Evolutionary conservation across 768 basidiomycete species (phyloP).

Genomic region (Boletus vinaceobasis): DNA sequence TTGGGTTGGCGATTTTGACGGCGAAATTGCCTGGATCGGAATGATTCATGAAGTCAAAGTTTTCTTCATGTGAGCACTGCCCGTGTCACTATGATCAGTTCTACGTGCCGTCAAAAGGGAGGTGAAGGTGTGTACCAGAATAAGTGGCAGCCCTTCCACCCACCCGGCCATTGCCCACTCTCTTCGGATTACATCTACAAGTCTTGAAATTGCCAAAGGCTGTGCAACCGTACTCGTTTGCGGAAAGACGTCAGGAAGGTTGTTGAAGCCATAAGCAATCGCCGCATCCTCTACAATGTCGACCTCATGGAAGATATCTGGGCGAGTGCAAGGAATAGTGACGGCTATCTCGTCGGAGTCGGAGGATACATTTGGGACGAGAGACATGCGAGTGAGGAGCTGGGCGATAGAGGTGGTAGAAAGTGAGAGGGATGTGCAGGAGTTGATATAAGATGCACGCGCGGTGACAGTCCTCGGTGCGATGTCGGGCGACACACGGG

Average conservation of each 20-base stretch:
- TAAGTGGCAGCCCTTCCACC: slow-evolving; percentile 92
- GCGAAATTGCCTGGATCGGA: slow-evolving; percentile 76
- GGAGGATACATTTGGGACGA: slow-evolving; percentile 49
- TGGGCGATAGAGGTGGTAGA: slow-evolving; percentile 59
- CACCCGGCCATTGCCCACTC: slow-evolving; percentile 97
- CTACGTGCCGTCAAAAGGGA: background rate
- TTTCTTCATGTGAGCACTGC: slow-evolving; percentile 98
- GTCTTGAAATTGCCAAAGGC: slow-evolving; percentile 82
- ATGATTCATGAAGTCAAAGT: slow-evolving; percentile 91
- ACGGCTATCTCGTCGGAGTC: slow-evolving; percentile 67
- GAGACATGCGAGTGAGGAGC: slow-evolving; percentile 83
- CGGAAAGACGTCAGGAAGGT: slow-evolving; percentile 89
- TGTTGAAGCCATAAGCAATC: slow-evolving; percentile 97
- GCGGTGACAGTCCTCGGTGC: slow-evolving; percentile 67
- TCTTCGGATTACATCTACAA: slow-evolving; percentile 80
- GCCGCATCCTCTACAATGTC: slow-evolving; percentile 99
- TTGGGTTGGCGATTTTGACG: slow-evolving; percentile 93
- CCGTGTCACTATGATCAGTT: slow-evolving; percentile 3
- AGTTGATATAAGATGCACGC: slow-evolving; percentile 90
- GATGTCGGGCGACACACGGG: slow-evolving; percentile 77
- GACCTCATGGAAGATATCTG: slow-evolving; percentile 97
- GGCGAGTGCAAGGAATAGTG: slow-evolving; percentile 87
- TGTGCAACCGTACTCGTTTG: slow-evolving; percentile 93
- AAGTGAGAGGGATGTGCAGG: slow-evolving; percentile 85
- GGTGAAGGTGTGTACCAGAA: slow-evolving; percentile 54